A percentile compares a stretch with the other conserved stretches of the same genome.
Evolutionary conservation across 768 basidiomycete species (phyloP).

Genomic region (Phanerochaete sordida): DNA sequence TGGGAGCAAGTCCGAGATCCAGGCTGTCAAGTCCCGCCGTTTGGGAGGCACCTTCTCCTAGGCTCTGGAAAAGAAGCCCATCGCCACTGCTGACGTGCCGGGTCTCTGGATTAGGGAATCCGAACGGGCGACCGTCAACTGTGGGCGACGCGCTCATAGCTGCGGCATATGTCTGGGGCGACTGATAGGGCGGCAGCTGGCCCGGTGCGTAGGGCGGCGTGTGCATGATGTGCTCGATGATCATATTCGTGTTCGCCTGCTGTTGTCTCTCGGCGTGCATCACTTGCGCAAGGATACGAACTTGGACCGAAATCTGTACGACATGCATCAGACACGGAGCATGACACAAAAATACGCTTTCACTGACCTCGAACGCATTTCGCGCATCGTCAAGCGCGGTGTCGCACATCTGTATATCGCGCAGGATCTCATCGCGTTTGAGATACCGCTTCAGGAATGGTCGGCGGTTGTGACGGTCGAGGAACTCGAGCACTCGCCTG

Average conservation of each 20-base stretch:
- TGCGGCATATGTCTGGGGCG: not conserved
- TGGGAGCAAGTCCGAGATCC: not conserved
- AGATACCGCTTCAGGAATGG: constrained; percentile 80
- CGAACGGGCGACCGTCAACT: not conserved
- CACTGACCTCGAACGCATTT: constrained; percentile 48
- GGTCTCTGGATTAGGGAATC: not conserved
- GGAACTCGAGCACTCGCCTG: constrained; percentile 41
- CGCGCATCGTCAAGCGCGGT: constrained; percentile 51
- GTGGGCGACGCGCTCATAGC: not conserved
- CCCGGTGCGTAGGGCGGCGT: not conserved
- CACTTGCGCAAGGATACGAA: constrained; percentile 52
- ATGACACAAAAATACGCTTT: not conserved
- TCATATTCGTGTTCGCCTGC: constrained; percentile 31
- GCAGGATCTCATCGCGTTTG: constrained; percentile 63
- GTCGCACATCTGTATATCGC: constrained; percentile 50
- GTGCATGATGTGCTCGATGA: constrained; percentile 32
- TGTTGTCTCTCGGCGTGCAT: constrained; percentile 35
- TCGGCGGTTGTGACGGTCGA: constrained; percentile 55
- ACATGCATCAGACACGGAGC: not conserved
- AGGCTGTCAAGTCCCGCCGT: not conserved
- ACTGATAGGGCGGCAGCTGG: constrained; percentile 1
- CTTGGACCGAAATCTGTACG: constrained; percentile 43
- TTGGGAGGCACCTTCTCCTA: not conserved
- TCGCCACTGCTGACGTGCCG: not conserved
- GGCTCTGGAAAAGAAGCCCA: not conserved